phyloP scores from a whole-genome alignment of 495 filamentous ascomycete genomes.

The Xylaria grammica region DNA sequence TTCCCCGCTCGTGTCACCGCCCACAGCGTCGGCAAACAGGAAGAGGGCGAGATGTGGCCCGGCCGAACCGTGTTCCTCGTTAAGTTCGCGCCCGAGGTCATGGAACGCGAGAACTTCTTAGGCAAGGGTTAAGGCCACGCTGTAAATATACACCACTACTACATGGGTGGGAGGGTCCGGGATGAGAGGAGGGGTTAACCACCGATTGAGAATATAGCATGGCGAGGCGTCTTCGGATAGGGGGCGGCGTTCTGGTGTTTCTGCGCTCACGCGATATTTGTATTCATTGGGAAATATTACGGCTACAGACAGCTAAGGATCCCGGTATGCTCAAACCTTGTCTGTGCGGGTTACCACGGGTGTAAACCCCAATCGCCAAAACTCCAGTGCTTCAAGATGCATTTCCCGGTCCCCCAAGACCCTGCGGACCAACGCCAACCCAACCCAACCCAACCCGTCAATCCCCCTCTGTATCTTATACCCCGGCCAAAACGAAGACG shows the following conservation, averaged over 20 bases:
- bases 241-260: slow-evolving; percentile 22
- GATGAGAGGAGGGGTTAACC: neutral
- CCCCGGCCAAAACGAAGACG: neutral
- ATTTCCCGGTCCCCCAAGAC: neutral
- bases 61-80: slow-evolving; percentile 94
- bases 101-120: slow-evolving; percentile 82
- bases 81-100: slow-evolving; percentile 82
- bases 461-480: neutral
- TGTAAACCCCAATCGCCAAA: neutral
- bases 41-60: slow-evolving; percentile 86
- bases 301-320: neutral
- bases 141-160: neutral
- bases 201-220: slow-evolving; percentile 26
- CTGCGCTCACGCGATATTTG: neutral
- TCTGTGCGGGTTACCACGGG: neutral
- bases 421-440: neutral
- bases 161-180: neutral
- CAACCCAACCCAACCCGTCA: neutral
- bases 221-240: slow-evolving; percentile 33
- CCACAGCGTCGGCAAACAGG: slow-evolving; percentile 78
- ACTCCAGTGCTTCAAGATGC: neutral
- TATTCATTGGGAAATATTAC: neutral
- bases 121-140: slow-evolving; percentile 41
- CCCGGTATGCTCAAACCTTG: neutral
- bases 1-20: slow-evolving; percentile 90